Evolutionary conservation across 108 stramenopile genomes (phyloP), one percentile per base, ranked within the genome.

Genomic region (Bacterosira constricta): DNA sequence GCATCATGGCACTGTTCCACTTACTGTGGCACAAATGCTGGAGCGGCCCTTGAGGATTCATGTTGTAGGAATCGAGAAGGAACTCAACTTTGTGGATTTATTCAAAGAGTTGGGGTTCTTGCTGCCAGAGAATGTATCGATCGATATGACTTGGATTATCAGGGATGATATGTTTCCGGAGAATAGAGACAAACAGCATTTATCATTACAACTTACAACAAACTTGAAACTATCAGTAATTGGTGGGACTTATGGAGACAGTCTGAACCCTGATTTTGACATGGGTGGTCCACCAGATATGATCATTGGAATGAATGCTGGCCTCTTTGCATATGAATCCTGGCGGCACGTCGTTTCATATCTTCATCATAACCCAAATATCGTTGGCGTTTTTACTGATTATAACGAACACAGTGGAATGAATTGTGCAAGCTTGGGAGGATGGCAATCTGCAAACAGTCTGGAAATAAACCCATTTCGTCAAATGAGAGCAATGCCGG

Each of bases 371-470:
- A 57, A 88, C 58, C 42, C 46, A 18, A 81, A 80, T 53, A 84
- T 87, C 9, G 71, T 90, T 27, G 94, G 90, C 0, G 88, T 96
- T 11, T 96, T 96, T 57, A 86, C 91, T 13, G 94, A 96, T 65
- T 96, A 96, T 77, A 96, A 96, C 65, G 94, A 92, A 62, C 83
- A 89, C 60, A 87, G 86, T 47, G 94, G 91, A 1, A 54, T 88
- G 30, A 90, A 93, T 53, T 96, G 95, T 65, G 95, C 95, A 15
- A 66, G 79, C 32, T 52, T 96, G 37, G 95, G 95, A 23, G 92
- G 92, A 30, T 52, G 69, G 30, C 65, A 75, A 42, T 73, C 82
- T 35, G 80, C 88, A 18, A 57, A 83, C 47, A 88, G 85, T 37
- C 56, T 96, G 9, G 23, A 18, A 1, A 78, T 93, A 15, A 96